Base-by-base conservation (phyloP, 1,284 basidiomycete genomes). In the Singerocomus inundabilis region DNA sequence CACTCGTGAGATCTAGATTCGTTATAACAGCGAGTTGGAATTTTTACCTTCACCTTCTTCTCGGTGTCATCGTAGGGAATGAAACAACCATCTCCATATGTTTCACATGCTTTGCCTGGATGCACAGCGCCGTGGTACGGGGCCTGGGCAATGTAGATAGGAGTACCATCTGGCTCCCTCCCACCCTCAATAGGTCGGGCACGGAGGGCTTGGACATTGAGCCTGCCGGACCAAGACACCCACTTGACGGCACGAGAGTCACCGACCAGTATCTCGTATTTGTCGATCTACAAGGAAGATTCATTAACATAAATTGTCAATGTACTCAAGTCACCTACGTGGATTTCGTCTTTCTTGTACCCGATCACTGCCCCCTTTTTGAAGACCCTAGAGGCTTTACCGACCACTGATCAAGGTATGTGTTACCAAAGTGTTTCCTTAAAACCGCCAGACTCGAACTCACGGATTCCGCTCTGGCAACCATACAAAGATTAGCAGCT, bases 261-360 rank as follows among this genome's bases (percentile, higher is more conserved):
- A 5, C 83, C 87, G n/a, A 88, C 68, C 28, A 89, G 79, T 37
- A 89, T 75, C 59, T 88, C 85, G 57, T 79, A 88, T 38, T 71
- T 74, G 25, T 73, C 74, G 40, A 81, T 44, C 85, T 87, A 52
- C 18, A 44, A 41, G 11, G 46, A 12, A 36, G 29, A 34, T 37
- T 51, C 35, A 33, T 21, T 15, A n/a, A 43, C 38, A 29, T 16
- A 29, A 36, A 16, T 10, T 30, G 9, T 32, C n/a, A 32, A 34
- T n/a, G 16, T 31, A 34, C 30, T 39, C 32, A 24, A 21, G 48
- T 43, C 36, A 66, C 76, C 36, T 67, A 84, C 85, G 15, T 83
- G 73, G 43, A 80, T 70, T 58, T 84, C 82, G 4, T 81, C 71
- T 54, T 78, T 70, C 35, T 67, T 73, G 59, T 75, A 86, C 10